Evolutionary conservation across 176 grass and related monocot genomes (phyloP).

Genomic region (Guadua angustifolia): DNA sequence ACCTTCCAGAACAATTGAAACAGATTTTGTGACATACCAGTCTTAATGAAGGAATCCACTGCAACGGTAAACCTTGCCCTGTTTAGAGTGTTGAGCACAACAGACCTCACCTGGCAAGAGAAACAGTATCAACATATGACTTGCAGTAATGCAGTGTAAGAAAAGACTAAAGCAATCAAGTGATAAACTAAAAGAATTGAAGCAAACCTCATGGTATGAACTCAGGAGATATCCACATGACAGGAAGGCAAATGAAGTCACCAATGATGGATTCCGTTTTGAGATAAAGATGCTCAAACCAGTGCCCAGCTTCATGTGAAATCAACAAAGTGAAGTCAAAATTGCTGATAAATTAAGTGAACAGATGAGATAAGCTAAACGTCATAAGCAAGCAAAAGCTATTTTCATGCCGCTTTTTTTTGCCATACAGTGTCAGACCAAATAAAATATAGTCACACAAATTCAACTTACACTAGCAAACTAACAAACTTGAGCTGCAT

Average conservation of each 20-base stretch:
- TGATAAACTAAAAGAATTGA: slow-evolving; percentile 23
- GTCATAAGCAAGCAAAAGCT: background rate
- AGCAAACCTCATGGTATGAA: slow-evolving; percentile 92
- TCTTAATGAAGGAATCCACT: slow-evolving; percentile 98
- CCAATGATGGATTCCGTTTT: slow-evolving; percentile 88
- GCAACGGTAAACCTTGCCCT: slow-evolving; percentile 94
- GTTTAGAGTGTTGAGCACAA: slow-evolving; percentile 97
- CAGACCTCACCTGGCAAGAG: slow-evolving; percentile 84
- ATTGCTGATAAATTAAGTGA: slow-evolving; percentile 18
- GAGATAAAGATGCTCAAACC: slow-evolving; percentile 94
- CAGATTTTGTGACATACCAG: slow-evolving; percentile 55
- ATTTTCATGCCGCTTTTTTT: background rate
- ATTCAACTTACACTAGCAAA: background rate
- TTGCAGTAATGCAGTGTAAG: background rate
- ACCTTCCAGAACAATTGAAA: background rate
- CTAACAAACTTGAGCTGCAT: background rate
- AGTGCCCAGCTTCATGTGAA: slow-evolving; percentile 79
- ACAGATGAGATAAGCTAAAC: background rate
- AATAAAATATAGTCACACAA: slow-evolving; percentile 25
- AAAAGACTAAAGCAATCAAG: slow-evolving; percentile 6
- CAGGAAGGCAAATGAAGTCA: slow-evolving; percentile 82
- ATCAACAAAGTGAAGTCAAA: slow-evolving; percentile 43
- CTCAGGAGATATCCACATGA: slow-evolving; percentile 95
- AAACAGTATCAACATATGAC: slow-evolving; percentile 38
- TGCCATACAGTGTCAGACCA: background rate